A percentile compares a stretch with the other conserved stretches of the same genome.
These are phyloP conservation scores for Schizophyllum commune DNA, from an alignment of 1,284 basidiomycete species.

Conservation along the genomic window DNA sequence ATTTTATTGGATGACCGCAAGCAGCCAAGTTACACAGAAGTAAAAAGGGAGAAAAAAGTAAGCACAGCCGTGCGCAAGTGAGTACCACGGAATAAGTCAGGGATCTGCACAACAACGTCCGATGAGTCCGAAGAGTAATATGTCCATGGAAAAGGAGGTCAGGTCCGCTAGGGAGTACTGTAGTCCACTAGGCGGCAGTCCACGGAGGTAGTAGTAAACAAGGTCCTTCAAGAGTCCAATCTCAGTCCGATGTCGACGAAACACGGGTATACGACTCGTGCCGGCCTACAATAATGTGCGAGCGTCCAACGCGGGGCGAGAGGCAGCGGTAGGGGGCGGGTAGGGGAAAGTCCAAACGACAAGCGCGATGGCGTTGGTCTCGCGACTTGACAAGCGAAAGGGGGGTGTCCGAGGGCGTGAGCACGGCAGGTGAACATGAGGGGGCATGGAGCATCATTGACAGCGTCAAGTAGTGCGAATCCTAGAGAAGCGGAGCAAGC, in stretches of 20 bases:
- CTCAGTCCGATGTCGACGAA: neutral
- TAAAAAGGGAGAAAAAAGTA: neutral
- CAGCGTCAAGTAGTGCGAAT: neutral
- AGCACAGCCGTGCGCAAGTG: neutral
- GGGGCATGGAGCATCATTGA: neutral
- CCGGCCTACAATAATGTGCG: neutral
- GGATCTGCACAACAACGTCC: conserved; percentile 2
- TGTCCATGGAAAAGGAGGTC: too few species aligned
- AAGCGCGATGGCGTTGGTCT: too few species aligned
- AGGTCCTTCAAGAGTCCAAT: conserved; percentile 6
- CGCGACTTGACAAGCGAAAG: too few species aligned
- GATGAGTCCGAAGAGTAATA: neutral
- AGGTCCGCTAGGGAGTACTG: neutral
- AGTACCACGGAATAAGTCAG: conserved; percentile 12
- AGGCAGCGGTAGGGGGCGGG: neutral
- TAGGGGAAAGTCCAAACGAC: too few species aligned
- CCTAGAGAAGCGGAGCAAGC: neutral
- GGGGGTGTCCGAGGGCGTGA: too few species aligned
- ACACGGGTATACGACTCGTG: neutral
- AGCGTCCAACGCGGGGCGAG: neutral
- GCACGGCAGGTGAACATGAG: too few species aligned
- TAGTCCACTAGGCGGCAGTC: too few species aligned
- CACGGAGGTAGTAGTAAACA: too few species aligned
- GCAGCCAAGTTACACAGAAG: neutral
- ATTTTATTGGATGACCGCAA: conserved; percentile 2